Conservation (phyloP, 192 early-diverging fungal genomes). For the Entomortierella parvispora region DNA sequence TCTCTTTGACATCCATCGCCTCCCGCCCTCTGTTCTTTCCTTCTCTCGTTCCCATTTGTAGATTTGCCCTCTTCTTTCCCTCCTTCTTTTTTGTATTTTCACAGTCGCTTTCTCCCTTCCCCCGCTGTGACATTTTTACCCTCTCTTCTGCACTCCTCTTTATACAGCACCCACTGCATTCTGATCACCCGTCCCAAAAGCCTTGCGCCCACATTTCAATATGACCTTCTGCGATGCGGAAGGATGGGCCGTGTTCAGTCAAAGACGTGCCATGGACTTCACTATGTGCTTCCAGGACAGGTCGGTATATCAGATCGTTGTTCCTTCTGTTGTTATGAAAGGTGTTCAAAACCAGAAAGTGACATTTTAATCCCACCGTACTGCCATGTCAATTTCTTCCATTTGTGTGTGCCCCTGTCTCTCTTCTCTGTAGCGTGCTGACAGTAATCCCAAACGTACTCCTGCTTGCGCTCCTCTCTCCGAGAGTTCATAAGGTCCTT, state of each 20-base stretch:
- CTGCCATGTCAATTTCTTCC: not conserved
- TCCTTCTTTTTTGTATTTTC: no score
- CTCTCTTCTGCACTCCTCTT: no score
- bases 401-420: not conserved
- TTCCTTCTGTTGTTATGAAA: not conserved
- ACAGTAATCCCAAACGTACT: conserved; percentile 14
- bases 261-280: conserved; percentile 42
- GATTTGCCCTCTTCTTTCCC: no score
- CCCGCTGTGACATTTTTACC: no score
- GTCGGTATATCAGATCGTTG: conserved; percentile 1
- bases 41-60: no score
- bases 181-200: no score
- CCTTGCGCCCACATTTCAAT: no score
- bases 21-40: no score
- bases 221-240: conserved; percentile 34
- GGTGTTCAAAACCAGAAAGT: not conserved
- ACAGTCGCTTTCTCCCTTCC: no score
- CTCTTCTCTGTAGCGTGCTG: conserved; percentile 6
- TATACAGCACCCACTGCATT: no score
- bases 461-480: conserved; percentile 14
- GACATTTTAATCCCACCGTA: not conserved
- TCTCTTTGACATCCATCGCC: no score
- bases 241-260: conserved; percentile 41
- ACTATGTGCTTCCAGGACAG: conserved; percentile 40
- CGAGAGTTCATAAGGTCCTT: conserved; percentile 18